Base-by-base conservation (phyloP, 1,284 basidiomycete species). In the Sanghuangporus sanghuang region DNA sequence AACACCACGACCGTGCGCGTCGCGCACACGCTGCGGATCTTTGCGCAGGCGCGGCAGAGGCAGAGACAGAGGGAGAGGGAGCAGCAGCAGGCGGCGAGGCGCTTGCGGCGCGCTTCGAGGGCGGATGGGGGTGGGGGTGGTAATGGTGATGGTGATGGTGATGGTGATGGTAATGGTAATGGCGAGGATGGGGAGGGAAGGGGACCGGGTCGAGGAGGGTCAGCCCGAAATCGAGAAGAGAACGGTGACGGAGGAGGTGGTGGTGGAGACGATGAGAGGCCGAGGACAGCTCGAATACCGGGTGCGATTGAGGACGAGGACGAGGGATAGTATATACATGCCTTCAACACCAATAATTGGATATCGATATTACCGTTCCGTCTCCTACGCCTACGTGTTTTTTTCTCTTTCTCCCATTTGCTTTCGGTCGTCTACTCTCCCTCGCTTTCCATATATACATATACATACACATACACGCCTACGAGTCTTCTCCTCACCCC, bases 231-330 rank as follows among this genome's bases (percentile, higher is more conserved):
- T 32, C 40, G 40, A 42, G 40, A 42, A 12, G 40, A 42, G 11
- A 12, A 12, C 2, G 40, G 18, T 5, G 44, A n/a, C n/a, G n/a
- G 7, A 4, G 21, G 14, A 1, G 32, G 27, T 16, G 21, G 23
- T 1, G 23, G 8, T 46, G 16, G 44, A 3, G 44, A 18, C 5
- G 44, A 46, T 1, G 16, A n/a, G 21, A n/a, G 44, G 5, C 11
- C 14, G 16, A 12, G 40, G 23, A 50, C 44, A 8, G 42, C 40
- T 11, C 32, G 63, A 21, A 57, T 64, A 39, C 63, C 63, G 16
- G 63, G 63, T 27, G 63, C 59, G 12, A 64, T 64, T 39, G 59
- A 57, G 27, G 63, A 53, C 23, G 61, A 39, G 35, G 63, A 64
- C 23, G 62, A 63, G 14, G 50, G 50, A 52, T 23, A 23, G 23